phyloP scores from a whole-genome alignment of 2,329 filamentous ascomycete species.

The Dactylellina drechsleri region DNA sequence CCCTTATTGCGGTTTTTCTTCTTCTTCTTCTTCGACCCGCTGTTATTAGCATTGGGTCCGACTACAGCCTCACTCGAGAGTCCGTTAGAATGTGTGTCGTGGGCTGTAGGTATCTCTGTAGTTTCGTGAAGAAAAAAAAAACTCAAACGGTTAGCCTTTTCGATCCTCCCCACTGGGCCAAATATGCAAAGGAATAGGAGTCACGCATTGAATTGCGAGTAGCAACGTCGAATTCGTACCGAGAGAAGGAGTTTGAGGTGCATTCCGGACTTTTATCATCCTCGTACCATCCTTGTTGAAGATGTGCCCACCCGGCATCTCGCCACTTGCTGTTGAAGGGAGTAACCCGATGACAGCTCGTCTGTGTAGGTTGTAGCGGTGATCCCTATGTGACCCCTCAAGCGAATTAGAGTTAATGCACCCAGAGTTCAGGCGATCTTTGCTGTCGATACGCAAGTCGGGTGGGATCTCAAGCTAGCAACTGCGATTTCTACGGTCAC shows the following conservation, averaged over 20 bases:
- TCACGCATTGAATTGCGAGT: neutral
- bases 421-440: slow-evolving; percentile 13
- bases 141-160: slow-evolving; percentile 19
- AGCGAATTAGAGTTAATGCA: slow-evolving; percentile 29
- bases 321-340: slow-evolving; percentile 48
- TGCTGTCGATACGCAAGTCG: slow-evolving; percentile 30
- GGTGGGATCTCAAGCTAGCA: slow-evolving; percentile 17
- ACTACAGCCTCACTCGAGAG: slow-evolving; percentile 41
- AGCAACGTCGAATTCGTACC: slow-evolving; percentile 27
- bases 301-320: slow-evolving; percentile 57
- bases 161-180: neutral
- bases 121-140: neutral
- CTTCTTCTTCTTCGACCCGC: slow-evolving; percentile 54
- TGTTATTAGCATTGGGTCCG: slow-evolving; percentile 18
- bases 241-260: slow-evolving; percentile 50
- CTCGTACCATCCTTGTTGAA: slow-evolving; percentile 59
- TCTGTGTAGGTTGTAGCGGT: slow-evolving; percentile 24
- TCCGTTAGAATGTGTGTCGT: slow-evolving; percentile 53
- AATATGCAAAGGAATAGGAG: neutral
- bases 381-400: slow-evolving; percentile 27
- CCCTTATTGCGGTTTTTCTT: slow-evolving; percentile 55
- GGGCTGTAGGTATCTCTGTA: slow-evolving; percentile 41
- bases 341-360: slow-evolving; percentile 31
- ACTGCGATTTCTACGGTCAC: slow-evolving; percentile 28
- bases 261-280: slow-evolving; percentile 58